Base-by-base conservation (phyloP, 2,329 filamentous ascomycete genomes). In the Dactylellina cionopaga region DNA sequence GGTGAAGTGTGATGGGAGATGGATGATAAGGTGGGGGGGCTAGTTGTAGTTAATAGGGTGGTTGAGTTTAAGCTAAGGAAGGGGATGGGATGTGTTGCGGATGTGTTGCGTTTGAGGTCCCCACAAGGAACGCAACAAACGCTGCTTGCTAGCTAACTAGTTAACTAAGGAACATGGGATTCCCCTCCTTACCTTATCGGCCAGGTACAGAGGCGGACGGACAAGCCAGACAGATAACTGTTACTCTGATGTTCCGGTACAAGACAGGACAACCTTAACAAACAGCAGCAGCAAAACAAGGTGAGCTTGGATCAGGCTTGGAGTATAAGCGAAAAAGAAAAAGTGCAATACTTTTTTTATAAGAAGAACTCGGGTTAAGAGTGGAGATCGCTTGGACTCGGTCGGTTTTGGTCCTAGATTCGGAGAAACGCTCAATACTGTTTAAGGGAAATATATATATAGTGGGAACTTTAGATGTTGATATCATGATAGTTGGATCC, bases 81-180 rank as follows among this genome's bases (percentile, higher is more conserved):
- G 37, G 24, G 19, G 39, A 43, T 43, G 39, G 17, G 6, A 17
- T 37, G 51, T n/a, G n/a, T n/a, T n/a, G n/a, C n/a, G 17, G 37
- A 56, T 56, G 63, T 60, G 63, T 58, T 68, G 63, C 52, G 54
- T 59, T 37, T 52, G 44, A 43, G 39, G 47, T 64, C 37, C 55
- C n/a, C n/a, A n/a, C n/a, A n/a, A n/a, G n/a, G n/a, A n/a, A n/a
- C n/a, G n/a, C n/a, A n/a, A n/a, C n/a, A n/a, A n/a, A n/a, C n/a
- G n/a, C n/a, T n/a, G n/a, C n/a, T n/a, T n/a, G n/a, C n/a, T n/a
- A n/a, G n/a, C n/a, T n/a, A n/a, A n/a, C n/a, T n/a, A n/a, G n/a
- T n/a, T n/a, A n/a, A n/a, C n/a, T n/a, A n/a, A n/a, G n/a, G n/a
- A n/a, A 31, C 39, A 58, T 46, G 44, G 44, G 58, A 52, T 31